Conservation (phyloP, 2,329 filamentous ascomycete genomes). For the Fusarium musae region DNA sequence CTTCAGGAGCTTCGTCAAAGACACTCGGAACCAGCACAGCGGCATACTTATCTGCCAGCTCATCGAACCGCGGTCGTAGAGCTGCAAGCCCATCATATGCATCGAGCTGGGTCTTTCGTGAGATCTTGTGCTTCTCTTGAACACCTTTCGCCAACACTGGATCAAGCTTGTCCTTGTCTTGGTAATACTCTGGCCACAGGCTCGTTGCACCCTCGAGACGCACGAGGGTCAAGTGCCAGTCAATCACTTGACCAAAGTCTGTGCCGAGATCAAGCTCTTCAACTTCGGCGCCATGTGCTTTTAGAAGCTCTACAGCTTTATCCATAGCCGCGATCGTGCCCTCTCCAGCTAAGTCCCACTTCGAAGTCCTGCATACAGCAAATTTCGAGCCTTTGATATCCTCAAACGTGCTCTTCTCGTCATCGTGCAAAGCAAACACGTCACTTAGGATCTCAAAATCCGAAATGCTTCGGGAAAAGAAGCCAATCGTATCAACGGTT, state of each 20-base stretch:
- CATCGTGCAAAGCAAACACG: conserved; percentile 65
- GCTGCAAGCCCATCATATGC: conserved; percentile 65
- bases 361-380: conserved; percentile 63
- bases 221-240: conserved; percentile 65
- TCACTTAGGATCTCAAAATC: conserved; percentile 68
- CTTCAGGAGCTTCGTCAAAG: conserved; percentile 67
- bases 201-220: conserved; percentile 62
- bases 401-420: conserved; percentile 47
- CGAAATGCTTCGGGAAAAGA: conserved; percentile 66
- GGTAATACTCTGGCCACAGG: conserved; percentile 65
- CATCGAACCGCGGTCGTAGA: conserved; percentile 65
- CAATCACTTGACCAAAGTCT: conserved; percentile 59
- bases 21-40: conserved; percentile 69
- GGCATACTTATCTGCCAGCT: conserved; percentile 61
- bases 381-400: conserved; percentile 62
- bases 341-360: conserved; percentile 60
- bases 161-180: conserved; percentile 59
- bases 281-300: conserved; percentile 61
- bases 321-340: conserved; percentile 57
- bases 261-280: conserved; percentile 65
- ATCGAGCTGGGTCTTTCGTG: conserved; percentile 60
- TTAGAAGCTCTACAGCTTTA: conserved; percentile 54
- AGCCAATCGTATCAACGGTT: conserved; percentile 70
- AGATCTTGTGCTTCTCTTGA: conserved; percentile 57
- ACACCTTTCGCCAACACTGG: conserved; percentile 60